Base-by-base conservation (phyloP, 192 early-diverging fungal genomes). In the Backusella macrospora region DNA sequence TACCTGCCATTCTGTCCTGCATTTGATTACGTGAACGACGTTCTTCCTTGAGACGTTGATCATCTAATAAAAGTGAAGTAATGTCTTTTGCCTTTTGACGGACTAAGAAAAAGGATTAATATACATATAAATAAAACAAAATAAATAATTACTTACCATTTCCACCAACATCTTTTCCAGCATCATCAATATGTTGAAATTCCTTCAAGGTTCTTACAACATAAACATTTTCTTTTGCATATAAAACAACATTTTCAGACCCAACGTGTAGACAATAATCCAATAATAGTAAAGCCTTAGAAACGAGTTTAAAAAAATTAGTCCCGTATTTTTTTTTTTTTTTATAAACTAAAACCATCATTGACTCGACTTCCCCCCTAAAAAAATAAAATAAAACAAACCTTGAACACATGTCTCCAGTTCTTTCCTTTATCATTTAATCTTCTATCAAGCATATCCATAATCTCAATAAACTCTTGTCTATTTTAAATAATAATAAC, bases 361-460 rank as follows among this genome's bases (percentile, higher is more conserved):
- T n/a, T n/a, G n/a, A n/a, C n/a, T n/a, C n/a, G n/a, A n/a, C n/a
- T n/a, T n/a, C n/a, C n/a, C n/a, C n/a, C 44, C 49, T 21, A 29
- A 21, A 70, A 42, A 47, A 71, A 29, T 0, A 34, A 59, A 52
- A 40, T 15, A 59, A 71, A 71, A 43, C 18, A 40, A 63, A 94
- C 93, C 86, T 99, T 99, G 81, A 94, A 98, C 38, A 99, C 96
- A 82, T 99, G 98, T 69, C 96, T 86, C 98, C 98, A 99, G 84
- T 97, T 92, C 83, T 96, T 97, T 44, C 98, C 98, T 75, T 91
- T 92, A 83, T 99, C 98, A 76, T 98, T 98, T 78, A 99, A 83
- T 9, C 96, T 89, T 86, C 97, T 98, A 79, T 99, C 96, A 38
- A 99, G 77, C 82, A 99, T 96, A 75, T 98, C 95, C 96, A 99